Percentiles rank a stretch among this genome's conserved stretches.
These are phyloP conservation scores for Rutstroemia sp. DNA, from an alignment of 2,329 filamentous ascomycete genomes.

Conservation along the genomic window DNA sequence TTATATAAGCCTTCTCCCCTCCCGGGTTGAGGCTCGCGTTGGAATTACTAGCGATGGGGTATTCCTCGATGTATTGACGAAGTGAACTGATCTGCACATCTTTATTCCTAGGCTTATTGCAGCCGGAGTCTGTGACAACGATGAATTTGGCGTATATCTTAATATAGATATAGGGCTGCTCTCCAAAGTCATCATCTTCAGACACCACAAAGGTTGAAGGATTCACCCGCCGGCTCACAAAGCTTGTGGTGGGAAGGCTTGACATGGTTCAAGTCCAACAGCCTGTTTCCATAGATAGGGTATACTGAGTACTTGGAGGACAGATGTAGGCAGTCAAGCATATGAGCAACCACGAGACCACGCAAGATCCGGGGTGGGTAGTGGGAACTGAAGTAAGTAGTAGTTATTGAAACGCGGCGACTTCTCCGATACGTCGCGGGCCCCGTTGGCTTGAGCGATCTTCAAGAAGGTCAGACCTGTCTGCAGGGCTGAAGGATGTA, in stretches of 20 bases:
- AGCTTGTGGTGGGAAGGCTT: conserved; percentile 21
- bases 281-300: not conserved
- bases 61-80: conserved; percentile 35
- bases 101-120: conserved; percentile 30
- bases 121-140: conserved; percentile 40
- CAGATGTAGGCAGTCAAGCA: not conserved
- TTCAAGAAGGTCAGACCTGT: too few species aligned
- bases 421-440: too few species aligned
- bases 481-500: too few species aligned
- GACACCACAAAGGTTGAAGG: conserved; percentile 36
- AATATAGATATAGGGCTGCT: conserved; percentile 39
- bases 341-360: too few species aligned
- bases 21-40: conserved; percentile 32
- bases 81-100: conserved; percentile 30
- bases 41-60: conserved; percentile 30
- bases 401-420: too few species aligned
- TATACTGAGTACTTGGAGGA: not conserved
- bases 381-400: too few species aligned
- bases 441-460: too few species aligned
- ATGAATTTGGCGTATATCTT: conserved; percentile 34
- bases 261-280: not conserved
- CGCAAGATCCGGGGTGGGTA: too few species aligned
- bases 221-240: conserved; percentile 34
- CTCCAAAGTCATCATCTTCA: conserved; percentile 37
- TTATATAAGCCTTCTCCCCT: conserved; percentile 31